Evolutionary conservation across 345 rosid genomes (phyloP).

Genomic region (Geranium brycei): DNA sequence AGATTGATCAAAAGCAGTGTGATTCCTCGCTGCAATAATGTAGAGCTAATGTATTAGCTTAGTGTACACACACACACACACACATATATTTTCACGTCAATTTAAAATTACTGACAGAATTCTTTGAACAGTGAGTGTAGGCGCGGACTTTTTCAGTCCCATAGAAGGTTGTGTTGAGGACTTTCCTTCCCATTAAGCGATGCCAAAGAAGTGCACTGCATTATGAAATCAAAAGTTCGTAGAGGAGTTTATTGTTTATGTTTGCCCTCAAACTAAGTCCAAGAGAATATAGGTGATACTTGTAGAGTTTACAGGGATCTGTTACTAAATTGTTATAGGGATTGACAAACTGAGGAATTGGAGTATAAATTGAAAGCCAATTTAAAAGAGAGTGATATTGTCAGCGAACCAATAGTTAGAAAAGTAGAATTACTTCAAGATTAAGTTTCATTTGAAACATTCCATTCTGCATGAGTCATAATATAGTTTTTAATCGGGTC

Average conservation of each 20-base stretch:
- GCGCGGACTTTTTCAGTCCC: slow-evolving; percentile 24
- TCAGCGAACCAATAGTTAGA: too few species aligned
- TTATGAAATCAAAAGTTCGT: background rate
- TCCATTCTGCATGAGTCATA: background rate
- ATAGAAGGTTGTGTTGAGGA: slow-evolving; percentile 16
- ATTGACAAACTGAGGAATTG: background rate
- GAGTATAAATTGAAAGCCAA: too few species aligned
- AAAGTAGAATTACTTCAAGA: too few species aligned
- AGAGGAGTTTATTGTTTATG: background rate
- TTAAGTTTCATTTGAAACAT: background rate
- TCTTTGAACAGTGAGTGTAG: slow-evolving; percentile 31
- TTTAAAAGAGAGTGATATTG: too few species aligned
- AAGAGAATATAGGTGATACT: too few species aligned
- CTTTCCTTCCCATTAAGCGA: slow-evolving; percentile 32
- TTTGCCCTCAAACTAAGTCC: background rate
- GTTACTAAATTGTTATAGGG: background rate
- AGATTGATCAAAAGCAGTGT: slow-evolving; percentile 44
- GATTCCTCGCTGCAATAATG: slow-evolving; percentile 24
- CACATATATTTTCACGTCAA: background rate
- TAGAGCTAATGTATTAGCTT: background rate
- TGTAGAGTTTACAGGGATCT: background rate
- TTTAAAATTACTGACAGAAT: slow-evolving; percentile 4
- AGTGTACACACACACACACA: too few species aligned
- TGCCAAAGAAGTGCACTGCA: slow-evolving; percentile 42
- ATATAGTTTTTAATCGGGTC: too few species aligned